Conservation (phyloP, 106 monocot species). For the Allium fistulosum region DNA sequence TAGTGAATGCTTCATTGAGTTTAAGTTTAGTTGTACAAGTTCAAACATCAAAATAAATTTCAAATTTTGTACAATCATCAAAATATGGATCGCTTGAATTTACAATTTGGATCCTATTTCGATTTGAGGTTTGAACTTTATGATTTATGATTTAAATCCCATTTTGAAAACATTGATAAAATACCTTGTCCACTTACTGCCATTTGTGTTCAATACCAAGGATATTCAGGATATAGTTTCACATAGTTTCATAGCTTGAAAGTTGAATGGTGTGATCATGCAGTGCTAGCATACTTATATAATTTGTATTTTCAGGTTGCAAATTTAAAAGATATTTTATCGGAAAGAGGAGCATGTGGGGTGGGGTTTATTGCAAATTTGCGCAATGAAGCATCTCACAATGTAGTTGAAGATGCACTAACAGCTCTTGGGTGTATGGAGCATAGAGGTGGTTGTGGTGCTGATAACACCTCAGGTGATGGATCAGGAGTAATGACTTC, state of each 20-base stretch:
- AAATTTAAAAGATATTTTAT: constrained; percentile 71
- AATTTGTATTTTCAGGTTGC: constrained; percentile 46
- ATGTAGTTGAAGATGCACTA: constrained; percentile 76
- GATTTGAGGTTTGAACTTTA: no score
- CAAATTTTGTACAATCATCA: no score
- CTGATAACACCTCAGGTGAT: constrained; percentile 95
- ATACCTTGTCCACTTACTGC: no score
- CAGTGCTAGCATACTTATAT: neutral
- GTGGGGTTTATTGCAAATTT: constrained; percentile 98
- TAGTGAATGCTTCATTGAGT: no score
- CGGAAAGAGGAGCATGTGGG: constrained; percentile 99
- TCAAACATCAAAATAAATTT: no score
- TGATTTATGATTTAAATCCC: no score
- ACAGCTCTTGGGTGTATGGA: constrained; percentile 97
- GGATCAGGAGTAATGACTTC: constrained; percentile 88
- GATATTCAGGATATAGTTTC: neutral
- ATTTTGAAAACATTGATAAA: no score
- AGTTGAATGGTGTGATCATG: neutral
- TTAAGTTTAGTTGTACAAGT: no score
- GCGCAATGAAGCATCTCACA: constrained; percentile 78
- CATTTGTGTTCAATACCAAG: neutral
- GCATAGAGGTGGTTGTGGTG: constrained; percentile 95
- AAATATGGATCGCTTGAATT: no score
- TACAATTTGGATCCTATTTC: no score
- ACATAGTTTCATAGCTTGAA: neutral